Evolutionary conservation across 805 yeast genomes (phyloP).

Genomic region (Tetrapisispora namnaoensis): DNA sequence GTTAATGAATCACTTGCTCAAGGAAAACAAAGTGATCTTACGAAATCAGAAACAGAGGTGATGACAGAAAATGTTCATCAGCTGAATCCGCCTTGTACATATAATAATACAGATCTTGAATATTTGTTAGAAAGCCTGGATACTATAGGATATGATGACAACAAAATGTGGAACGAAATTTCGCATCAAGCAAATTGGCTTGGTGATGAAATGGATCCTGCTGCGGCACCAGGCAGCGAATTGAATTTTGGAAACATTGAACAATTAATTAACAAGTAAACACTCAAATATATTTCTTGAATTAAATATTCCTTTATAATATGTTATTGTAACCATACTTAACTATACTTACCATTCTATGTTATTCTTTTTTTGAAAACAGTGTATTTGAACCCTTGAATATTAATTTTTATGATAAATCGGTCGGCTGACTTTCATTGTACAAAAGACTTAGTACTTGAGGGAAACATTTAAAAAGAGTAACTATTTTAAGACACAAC

Average conservation of each 20-base stretch:
- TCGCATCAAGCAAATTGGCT: slow-evolving; percentile 73
- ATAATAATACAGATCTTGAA: slow-evolving; percentile 31
- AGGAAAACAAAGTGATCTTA: slow-evolving; percentile 8
- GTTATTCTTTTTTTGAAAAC: neutral
- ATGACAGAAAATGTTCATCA: slow-evolving; percentile 17
- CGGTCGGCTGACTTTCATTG: no score
- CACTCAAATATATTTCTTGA: neutral
- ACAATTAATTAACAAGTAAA: neutral
- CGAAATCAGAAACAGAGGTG: slow-evolving; percentile 10
- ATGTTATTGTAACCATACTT: neutral
- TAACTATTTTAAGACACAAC: neutral
- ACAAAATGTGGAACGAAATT: slow-evolving; percentile 60
- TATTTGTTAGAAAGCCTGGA: slow-evolving; percentile 24
- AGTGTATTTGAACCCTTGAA: neutral
- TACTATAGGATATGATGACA: slow-evolving; percentile 34
- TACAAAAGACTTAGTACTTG: no score
- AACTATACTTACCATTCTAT: neutral
- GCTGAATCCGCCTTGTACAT: slow-evolving; percentile 25
- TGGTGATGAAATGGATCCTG: slow-evolving; percentile 32
- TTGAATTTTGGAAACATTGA: slow-evolving; percentile 14
- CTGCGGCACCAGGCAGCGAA: slow-evolving; percentile 20
- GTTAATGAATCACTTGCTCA: slow-evolving; percentile 11
- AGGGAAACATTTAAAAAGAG: no score
- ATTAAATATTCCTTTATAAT: neutral
- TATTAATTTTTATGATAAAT: no score